phyloP scores from a whole-genome alignment of 2,329 filamentous ascomycete genomes.

The Fusarium sp. region DNA sequence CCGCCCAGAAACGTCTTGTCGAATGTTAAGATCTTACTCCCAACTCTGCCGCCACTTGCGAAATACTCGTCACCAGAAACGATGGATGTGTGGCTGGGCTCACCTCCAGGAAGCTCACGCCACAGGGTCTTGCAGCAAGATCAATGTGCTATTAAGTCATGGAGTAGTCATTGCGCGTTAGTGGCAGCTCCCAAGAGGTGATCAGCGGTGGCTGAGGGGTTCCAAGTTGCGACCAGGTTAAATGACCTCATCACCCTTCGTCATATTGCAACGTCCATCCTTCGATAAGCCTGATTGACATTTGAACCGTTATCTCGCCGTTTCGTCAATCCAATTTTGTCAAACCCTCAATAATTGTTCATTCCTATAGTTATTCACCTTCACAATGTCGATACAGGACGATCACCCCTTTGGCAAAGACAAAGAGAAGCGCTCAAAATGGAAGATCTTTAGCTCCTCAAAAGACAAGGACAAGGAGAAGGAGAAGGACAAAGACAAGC shows the following conservation, averaged over 20 bases:
- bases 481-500: conserved; percentile 29
- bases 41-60: neutral
- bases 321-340: neutral
- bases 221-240: conserved; percentile 17
- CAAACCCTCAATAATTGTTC: neutral
- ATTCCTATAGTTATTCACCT: neutral
- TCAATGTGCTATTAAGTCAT: conserved; percentile 24
- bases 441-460: conserved; percentile 41
- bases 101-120: neutral
- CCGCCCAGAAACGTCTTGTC: rapidly evolving
- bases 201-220: conserved; percentile 22
- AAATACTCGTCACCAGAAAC: conserved; percentile 1
- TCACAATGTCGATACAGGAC: conserved; percentile 21
- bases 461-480: conserved; percentile 36
- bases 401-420: conserved; percentile 18
- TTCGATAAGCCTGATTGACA: conserved; percentile 22
- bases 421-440: conserved; percentile 41
- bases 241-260: conserved; percentile 27
- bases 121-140: neutral
- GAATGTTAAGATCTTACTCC: neutral
- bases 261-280: conserved; percentile 19
- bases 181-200: conserved; percentile 16
- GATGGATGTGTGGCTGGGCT: conserved; percentile 1
- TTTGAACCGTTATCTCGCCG: neutral
- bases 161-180: conserved; percentile 31